These are phyloP conservation scores for Paxillus involutus DNA, from an alignment of 768 basidiomycete genomes.

Conservation along the genomic window DNA sequence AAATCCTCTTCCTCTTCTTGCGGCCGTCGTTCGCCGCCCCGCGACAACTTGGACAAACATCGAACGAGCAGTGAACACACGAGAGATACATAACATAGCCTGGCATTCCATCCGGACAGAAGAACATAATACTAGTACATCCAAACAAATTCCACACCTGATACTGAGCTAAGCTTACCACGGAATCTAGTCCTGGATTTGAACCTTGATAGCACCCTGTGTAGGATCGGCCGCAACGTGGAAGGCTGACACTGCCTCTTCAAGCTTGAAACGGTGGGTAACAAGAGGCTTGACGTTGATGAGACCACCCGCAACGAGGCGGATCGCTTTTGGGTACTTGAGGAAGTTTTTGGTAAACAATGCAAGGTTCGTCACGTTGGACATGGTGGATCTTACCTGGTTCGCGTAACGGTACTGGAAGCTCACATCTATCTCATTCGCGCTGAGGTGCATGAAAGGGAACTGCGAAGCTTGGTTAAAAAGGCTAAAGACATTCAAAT, in stretches of 20 bases:
- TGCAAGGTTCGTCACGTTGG: neutral
- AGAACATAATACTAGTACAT: no score
- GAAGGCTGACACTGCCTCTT: constrained; percentile 77
- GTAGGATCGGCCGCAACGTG: constrained; percentile 68
- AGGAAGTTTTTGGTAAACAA: neutral
- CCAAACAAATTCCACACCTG: no score
- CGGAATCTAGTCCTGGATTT: constrained; percentile 49
- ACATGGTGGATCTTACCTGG: constrained; percentile 36
- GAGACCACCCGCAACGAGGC: constrained; percentile 73
- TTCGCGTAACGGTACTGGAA: constrained; percentile 73
- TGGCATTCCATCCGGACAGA: no score
- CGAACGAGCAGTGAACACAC: no score
- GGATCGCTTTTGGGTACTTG: constrained; percentile 82
- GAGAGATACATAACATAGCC: no score
- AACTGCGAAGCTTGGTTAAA: constrained; percentile 37
- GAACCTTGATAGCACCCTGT: constrained; percentile 70
- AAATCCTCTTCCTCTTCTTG: no score
- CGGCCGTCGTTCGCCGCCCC: no score
- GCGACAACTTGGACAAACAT: no score
- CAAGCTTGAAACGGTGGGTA: constrained; percentile 72
- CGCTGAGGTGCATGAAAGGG: constrained; percentile 73
- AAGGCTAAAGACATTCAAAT: neutral
- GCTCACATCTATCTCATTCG: constrained; percentile 66
- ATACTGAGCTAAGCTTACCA: neutral
- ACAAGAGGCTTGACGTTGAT: constrained; percentile 76